These are phyloP conservation scores for Pichia kudriavzevii DNA, from an alignment of 1,139 yeast species.

Conservation along the genomic window DNA sequence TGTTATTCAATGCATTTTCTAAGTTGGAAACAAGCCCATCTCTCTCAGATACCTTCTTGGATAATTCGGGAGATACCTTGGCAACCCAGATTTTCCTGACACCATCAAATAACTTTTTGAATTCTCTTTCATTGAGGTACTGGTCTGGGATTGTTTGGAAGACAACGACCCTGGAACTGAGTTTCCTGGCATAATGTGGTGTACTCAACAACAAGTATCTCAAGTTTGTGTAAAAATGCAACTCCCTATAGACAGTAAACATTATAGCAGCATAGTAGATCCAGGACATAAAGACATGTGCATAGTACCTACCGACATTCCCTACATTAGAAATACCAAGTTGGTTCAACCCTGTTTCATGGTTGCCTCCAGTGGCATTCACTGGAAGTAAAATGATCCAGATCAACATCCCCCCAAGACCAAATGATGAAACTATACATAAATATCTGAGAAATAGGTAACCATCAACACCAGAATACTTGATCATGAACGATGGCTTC, in stretches of 20 bases:
- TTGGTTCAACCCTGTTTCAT: constrained; percentile 44
- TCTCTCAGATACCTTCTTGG: constrained; percentile 49
- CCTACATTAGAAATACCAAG: constrained; percentile 58
- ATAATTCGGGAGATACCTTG: constrained; percentile 48
- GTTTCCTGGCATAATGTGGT: constrained; percentile 59
- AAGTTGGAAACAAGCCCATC: constrained; percentile 45
- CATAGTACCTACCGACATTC: constrained; percentile 53
- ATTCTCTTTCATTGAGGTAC: constrained; percentile 41
- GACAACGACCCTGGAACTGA: constrained; percentile 60
- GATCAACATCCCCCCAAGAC: constrained; percentile 56
- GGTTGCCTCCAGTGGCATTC: constrained; percentile 72
- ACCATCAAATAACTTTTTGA: constrained; percentile 53
- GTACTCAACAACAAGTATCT: constrained; percentile 65
- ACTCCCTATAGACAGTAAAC: constrained; percentile 62
- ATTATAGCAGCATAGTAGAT: constrained; percentile 50
- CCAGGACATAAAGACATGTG: constrained; percentile 71
- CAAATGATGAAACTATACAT: constrained; percentile 51
- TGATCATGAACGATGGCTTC: constrained; percentile 63
- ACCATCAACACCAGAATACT: constrained; percentile 82
- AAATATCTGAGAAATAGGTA: constrained; percentile 78
- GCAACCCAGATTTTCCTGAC: constrained; percentile 57
- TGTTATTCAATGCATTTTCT: constrained; percentile 51
- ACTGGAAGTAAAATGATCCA: constrained; percentile 83
- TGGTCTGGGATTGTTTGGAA: constrained; percentile 54
- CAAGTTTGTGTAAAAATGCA: constrained; percentile 57